Base-by-base conservation (phyloP, 2,329 filamentous ascomycete species). In the Penicillium aurantiogriseum region DNA sequence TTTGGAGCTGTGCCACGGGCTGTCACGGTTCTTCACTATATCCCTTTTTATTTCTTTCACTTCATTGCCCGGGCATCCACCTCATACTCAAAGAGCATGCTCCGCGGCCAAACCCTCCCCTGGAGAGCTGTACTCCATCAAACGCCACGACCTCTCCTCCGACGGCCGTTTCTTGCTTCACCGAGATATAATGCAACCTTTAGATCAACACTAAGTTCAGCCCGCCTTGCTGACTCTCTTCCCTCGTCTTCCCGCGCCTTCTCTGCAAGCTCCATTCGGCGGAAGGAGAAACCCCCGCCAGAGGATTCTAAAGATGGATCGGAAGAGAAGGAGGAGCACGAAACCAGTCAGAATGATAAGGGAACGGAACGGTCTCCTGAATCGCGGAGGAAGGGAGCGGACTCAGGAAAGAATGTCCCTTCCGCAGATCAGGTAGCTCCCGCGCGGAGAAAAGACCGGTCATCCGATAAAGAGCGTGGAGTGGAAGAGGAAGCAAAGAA, bases 41-140 rank as follows among this genome's bases (percentile, higher is more conserved):
- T 47, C 29, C 36, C 49, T 39, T 25, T 35, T 36, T 49, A 19
- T 31, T 31, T 46, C 33, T 21, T 33, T 33, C n/a, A 9, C 33
- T n/a, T 36, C 45, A 47, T 45, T 47, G 27, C 51, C 50, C 52
- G 54, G 43, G 29, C 46, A 46, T 49, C 23, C 38, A 39, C 52
- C 57, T 51, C 55, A 68, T 57, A 58, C 56, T 58, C 57, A 54
- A 64, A 59, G 69, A 82, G 76, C 74, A 88, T 88, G 86, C 80
- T 86, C 73, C 84, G 85, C 78, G 81, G 83, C 69, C 84, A 85
- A 75, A 83, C 82, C 65, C 75, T 87, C 69, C 83, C 85, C 76
- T 88, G 85, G 86, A 83, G 85, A 78, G 77, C 79, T 74, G 84
- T 83, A 67, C 78, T 85, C 69, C 80, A 79, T 63, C 77, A 78